These are phyloP conservation scores for Yarrowia yakushimensis DNA, from an alignment of 805 yeast genomes.

Conservation along the genomic window DNA sequence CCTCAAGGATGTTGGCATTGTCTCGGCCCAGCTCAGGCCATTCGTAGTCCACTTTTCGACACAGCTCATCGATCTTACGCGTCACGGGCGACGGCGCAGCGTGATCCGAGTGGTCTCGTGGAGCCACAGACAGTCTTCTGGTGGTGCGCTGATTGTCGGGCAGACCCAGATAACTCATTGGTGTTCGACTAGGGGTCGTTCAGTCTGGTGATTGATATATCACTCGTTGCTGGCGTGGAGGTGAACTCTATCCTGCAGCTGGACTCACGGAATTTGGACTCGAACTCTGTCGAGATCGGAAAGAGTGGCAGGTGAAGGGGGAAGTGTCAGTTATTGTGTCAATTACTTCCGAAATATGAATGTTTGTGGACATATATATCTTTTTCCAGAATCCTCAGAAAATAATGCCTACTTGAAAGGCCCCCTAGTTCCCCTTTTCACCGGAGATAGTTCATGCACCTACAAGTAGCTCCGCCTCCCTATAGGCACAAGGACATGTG, in stretches of 20 bases:
- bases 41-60: constrained; percentile 23
- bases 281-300: background rate
- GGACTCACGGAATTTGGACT: constrained; percentile 7
- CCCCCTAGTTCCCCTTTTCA: background rate
- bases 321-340: no score
- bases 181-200: background rate
- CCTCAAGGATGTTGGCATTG: constrained; percentile 75
- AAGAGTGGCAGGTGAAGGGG: background rate
- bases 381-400: no score
- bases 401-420: background rate
- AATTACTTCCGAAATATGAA: no score
- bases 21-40: constrained; percentile 51
- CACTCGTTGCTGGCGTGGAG: constrained; percentile 24
- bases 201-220: constrained; percentile 8
- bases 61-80: constrained; percentile 15
- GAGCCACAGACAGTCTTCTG: constrained; percentile 21
- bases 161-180: constrained; percentile 22
- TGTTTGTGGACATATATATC: no score
- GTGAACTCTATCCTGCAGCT: constrained; percentile 20
- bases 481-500: background rate
- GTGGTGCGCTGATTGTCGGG: constrained; percentile 23
- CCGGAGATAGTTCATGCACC: constrained; percentile 12
- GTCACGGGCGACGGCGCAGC: constrained; percentile 11
- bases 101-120: constrained; percentile 12
- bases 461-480: background rate